These are phyloP conservation scores for Cyanophora paradoxa DNA, from an alignment of 78 protist genomes.

Conservation along the genomic window DNA sequence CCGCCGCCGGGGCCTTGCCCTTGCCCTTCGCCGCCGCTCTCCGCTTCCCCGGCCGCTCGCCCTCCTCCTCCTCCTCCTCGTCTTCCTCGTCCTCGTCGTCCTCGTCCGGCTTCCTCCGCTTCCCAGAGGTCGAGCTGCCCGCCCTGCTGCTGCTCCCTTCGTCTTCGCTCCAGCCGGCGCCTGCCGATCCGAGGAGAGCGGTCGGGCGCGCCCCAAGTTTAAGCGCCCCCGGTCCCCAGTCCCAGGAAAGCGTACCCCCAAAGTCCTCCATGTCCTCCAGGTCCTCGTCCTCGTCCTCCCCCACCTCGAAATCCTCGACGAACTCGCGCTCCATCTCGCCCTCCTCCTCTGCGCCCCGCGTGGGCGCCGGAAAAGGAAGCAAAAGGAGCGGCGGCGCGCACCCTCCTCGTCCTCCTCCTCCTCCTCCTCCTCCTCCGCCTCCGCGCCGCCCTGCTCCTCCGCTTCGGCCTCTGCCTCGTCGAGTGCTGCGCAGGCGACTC, in stretches of 20 bases:
- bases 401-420: constrained; percentile 20
- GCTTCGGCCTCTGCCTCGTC: constrained; percentile 21
- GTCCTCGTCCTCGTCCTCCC: not conserved
- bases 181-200: not conserved
- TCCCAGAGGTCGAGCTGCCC: not conserved
- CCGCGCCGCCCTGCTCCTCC: not conserved
- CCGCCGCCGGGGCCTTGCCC: not conserved
- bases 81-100: not conserved
- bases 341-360: constrained; percentile 22
- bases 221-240: not conserved
- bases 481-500: no score
- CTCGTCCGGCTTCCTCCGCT: not conserved
- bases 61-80: not conserved
- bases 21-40: not conserved
- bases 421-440: not conserved
- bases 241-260: not conserved
- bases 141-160: not conserved
- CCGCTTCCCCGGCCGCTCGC: not conserved
- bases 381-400: not conserved
- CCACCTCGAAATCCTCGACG: not conserved
- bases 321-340: not conserved
- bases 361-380: not conserved
- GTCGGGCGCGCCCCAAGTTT: not conserved
- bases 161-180: not conserved
- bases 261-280: not conserved